Percentiles rank a stretch among this genome's conserved stretches.
Evolutionary conservation across 2,329 filamentous ascomycete species (phyloP).

Genomic region (Huntiella savannae): DNA sequence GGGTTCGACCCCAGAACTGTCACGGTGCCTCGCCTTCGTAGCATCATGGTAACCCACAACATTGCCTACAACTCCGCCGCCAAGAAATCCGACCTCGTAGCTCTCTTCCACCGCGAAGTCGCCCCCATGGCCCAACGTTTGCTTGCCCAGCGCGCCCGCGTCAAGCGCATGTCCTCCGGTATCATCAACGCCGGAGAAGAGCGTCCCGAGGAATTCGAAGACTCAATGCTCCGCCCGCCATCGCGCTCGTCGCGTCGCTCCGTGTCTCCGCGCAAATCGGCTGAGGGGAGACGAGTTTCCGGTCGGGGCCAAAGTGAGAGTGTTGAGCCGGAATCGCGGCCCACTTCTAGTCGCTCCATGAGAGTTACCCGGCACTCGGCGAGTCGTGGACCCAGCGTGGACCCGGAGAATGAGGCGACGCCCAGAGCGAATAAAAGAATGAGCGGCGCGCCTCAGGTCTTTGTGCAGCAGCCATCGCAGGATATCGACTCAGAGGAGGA

Average conservation of each 20-base stretch:
- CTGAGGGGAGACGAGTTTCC: constrained; percentile 5
- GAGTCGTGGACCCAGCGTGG: constrained; percentile 22
- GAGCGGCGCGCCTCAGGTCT: constrained; percentile 8
- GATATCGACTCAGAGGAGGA: background rate
- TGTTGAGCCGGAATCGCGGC: constrained; percentile 5
- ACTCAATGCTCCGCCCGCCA: constrained; percentile 29
- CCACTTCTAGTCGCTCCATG: constrained; percentile 3
- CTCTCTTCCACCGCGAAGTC: constrained; percentile 64
- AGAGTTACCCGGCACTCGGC: constrained; percentile 6
- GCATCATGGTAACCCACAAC: constrained; percentile 77
- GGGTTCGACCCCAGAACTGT: constrained; percentile 70
- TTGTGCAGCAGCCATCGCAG: constrained; percentile 8
- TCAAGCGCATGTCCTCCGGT: constrained; percentile 71
- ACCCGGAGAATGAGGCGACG: constrained; percentile 25
- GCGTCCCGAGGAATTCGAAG: constrained; percentile 45
- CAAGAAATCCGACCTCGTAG: constrained; percentile 77
- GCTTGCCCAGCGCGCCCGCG: constrained; percentile 52
- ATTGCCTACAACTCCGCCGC: constrained; percentile 71
- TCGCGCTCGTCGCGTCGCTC: constrained; percentile 27
- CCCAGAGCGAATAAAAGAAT: constrained; percentile 6
- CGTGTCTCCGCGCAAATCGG: constrained; percentile 33
- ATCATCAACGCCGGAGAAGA: constrained; percentile 42
- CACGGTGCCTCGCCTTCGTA: constrained; percentile 74
- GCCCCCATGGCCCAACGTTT: constrained; percentile 62
- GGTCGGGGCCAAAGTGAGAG: constrained; percentile 31